Conservation (phyloP, 352 stramenopile species). For the Globisporangium cederbergense region DNA sequence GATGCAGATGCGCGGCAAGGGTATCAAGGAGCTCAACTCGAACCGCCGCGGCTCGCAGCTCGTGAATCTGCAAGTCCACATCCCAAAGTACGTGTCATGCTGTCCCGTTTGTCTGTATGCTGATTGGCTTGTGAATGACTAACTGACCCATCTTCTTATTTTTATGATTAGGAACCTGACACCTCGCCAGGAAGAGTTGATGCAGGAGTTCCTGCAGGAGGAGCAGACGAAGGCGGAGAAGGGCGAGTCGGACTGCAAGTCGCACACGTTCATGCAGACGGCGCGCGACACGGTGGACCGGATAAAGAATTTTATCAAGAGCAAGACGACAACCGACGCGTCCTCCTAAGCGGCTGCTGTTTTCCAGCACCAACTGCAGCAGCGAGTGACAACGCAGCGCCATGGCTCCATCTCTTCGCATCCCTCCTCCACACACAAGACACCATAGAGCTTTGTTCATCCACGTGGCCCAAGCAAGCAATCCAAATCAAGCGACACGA, state of each 20-base stretch:
- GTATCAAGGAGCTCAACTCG: constrained; percentile 93
- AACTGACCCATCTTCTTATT: constrained; percentile 7
- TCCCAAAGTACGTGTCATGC: constrained; percentile 85
- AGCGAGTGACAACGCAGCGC: background rate
- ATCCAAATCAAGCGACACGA: background rate
- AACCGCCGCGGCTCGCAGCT: constrained; percentile 94
- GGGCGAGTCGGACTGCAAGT: constrained; percentile 77
- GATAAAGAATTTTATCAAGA: constrained; percentile 89
- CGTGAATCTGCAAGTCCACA: constrained; percentile 95
- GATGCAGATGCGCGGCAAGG: constrained; percentile 95
- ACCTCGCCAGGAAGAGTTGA: constrained; percentile 92
- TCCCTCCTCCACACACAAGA: background rate
- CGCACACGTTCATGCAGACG: constrained; percentile 75
- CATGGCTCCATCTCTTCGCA: background rate
- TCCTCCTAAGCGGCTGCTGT: constrained; percentile 6
- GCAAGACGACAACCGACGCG: constrained; percentile 31
- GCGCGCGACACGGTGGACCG: constrained; percentile 81
- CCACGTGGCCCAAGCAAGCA: background rate
- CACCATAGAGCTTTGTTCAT: constrained; percentile 15
- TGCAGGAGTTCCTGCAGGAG: constrained; percentile 94
- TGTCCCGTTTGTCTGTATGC: background rate
- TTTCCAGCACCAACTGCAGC: background rate
- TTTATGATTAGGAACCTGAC: constrained; percentile 73
- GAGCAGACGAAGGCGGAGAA: constrained; percentile 66
- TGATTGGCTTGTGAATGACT: background rate